Evolutionary conservation across 2,329 filamentous ascomycete species (phyloP), one percentile per base, ranked within the genome.

Genomic region (Sordariomycetes sp.): DNA sequence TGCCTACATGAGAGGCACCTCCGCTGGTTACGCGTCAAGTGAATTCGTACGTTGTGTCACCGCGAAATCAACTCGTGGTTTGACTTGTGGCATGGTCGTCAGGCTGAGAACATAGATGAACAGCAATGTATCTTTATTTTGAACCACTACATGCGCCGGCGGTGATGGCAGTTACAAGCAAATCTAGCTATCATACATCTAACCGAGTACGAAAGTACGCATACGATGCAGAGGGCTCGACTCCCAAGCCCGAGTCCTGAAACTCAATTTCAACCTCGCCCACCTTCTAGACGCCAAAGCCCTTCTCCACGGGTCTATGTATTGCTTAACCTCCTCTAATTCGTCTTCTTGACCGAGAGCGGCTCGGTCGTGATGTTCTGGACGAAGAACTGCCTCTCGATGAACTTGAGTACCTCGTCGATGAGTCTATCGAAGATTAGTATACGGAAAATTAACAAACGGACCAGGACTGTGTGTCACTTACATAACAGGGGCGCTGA

Each of bases 401-500:
- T 64, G 58, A 85, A 79, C 75, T 97, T 97, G 65, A 96, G 83
- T 2, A 82, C 71, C 73, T 97, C 91, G 63, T 97, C 91, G 64
- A 96, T 88, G 58, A 91, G 63, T 67, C 88, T 90, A 63, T 4
- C 18, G 40, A 28, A 22, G 53, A 46, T 35, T 34, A 57, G 11
- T 18, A 32, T 55, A 28, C 14, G 22, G 7, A 3, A 10, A 50
- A 20, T 22, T n/a, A 22, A 50, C n/a, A 6, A 12, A 24, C 1
- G 46, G 20, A 24, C 14, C 7, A 4, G 55, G 32, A 11, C 35
- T 18, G 4, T 4, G 12, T 16, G 43, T 14, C 62, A 82, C 89
- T 88, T 80, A 90, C 86, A 99, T 88, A 63, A 99, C 95, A 51
- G 94, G 94, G 20, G 86, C 86, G 72, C 92, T 97, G 69, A 97